Evolutionary conservation across 2,329 filamentous ascomycete genomes (phyloP).

Genomic region (Pseudocercospora vitis): DNA sequence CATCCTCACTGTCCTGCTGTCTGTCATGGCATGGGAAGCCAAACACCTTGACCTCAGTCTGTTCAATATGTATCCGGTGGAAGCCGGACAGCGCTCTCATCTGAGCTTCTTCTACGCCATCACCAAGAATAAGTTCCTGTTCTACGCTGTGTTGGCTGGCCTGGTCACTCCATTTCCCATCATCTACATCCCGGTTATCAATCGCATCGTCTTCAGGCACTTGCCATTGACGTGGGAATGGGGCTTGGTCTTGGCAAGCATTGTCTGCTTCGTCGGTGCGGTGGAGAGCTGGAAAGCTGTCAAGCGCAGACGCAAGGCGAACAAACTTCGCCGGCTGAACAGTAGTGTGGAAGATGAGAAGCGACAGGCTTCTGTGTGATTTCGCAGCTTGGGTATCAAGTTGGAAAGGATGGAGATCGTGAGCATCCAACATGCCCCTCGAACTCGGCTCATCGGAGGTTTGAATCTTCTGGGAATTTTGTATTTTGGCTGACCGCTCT

Average conservation of each 20-base stretch:
- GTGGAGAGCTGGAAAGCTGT: constrained; percentile 50
- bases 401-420: neutral
- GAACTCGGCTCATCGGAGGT: too few relatives aligned
- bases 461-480: too few relatives aligned
- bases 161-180: constrained; percentile 47
- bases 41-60: constrained; percentile 47
- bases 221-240: constrained; percentile 48
- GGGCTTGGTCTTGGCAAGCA: constrained; percentile 45
- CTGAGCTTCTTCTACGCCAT: constrained; percentile 39
- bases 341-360: constrained; percentile 7
- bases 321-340: constrained; percentile 5
- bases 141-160: constrained; percentile 46
- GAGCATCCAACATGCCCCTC: constrained; percentile 6
- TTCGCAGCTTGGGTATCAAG: neutral
- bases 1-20: constrained; percentile 46
- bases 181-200: constrained; percentile 49
- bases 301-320: constrained; percentile 37
- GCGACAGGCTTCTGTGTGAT: constrained; percentile 6
- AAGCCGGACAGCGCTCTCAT: constrained; percentile 26
- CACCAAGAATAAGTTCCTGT: constrained; percentile 44
- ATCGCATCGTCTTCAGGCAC: constrained; percentile 49
- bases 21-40: constrained; percentile 51
- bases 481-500: neutral
- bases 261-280: constrained; percentile 43
- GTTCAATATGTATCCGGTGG: constrained; percentile 48